phyloP scores from a whole-genome alignment of 179 eudicot species.

The Silene coronaria region DNA sequence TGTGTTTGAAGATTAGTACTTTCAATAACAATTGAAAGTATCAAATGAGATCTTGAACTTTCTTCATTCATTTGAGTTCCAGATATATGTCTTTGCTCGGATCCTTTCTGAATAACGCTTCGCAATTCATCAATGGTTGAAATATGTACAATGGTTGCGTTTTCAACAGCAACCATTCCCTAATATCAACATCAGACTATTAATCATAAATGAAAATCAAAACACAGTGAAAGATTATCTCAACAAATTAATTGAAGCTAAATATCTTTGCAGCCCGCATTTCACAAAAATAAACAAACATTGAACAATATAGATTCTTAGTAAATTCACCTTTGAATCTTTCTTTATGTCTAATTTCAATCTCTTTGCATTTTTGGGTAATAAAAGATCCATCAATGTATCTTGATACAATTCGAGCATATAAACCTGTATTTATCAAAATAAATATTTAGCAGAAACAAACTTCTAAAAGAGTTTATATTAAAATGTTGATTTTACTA shows the following conservation, averaged over 20 bases:
- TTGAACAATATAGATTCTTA: neutral
- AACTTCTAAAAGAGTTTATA: neutral
- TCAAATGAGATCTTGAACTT: slow-evolving; percentile 94
- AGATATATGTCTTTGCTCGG: slow-evolving; percentile 85
- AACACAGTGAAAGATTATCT: neutral
- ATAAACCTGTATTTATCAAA: slow-evolving; percentile 49
- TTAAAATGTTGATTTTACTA: neutral
- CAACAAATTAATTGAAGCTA: neutral
- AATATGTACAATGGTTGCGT: slow-evolving; percentile 54
- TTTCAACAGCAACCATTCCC: slow-evolving; percentile 98
- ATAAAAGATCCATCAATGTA: slow-evolving; percentile 71
- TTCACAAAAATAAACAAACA: neutral
- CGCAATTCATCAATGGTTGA: slow-evolving; percentile 65
- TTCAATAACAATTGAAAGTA: slow-evolving; percentile 79
- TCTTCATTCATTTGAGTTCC: slow-evolving; percentile 94
- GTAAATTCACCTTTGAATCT: slow-evolving; percentile 69
- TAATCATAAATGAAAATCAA: neutral
- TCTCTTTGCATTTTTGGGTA: slow-evolving; percentile 72
- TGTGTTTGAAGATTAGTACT: slow-evolving; percentile 98
- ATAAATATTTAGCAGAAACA: neutral
- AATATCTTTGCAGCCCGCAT: neutral
- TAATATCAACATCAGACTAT: slow-evolving; percentile 15
- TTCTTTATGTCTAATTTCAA: slow-evolving; percentile 82
- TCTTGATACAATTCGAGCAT: slow-evolving; percentile 98
- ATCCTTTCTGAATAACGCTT: slow-evolving; percentile 73